Base-by-base conservation (phyloP, 208 protist genomes). In the Blechomonas ayalai region DNA sequence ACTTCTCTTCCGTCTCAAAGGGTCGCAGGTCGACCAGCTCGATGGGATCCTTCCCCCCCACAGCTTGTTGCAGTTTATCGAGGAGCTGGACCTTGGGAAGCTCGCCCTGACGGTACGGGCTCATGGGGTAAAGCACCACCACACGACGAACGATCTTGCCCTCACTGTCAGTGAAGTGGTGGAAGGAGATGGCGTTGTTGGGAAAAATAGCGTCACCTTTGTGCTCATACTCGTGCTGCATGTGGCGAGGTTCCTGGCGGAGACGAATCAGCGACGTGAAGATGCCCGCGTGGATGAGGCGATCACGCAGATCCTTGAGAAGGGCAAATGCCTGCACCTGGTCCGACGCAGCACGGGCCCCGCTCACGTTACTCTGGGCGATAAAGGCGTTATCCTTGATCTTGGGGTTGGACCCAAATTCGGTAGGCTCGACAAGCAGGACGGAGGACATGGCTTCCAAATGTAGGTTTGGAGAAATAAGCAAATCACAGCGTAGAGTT, bases 101-200 rank as follows among this genome's bases (percentile, higher is more conserved):
- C 36, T 75, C 67, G 16, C 46, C 61, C 9, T 49, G 50, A 16
- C 67, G 67, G 18, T 6, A n/a, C 3, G 28, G 29, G 29, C 46
- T 66, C 67, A 75, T 75, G 4, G 67, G 67, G 43, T 75, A 75
- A 8, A 70, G 36, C 5, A 75, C 27, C 26, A 60, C 23, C 10
- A 68, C 2, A 32, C 66, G 59, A 5, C 61, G 52, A 7, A 33
- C 54, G 26, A 71, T 57, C 4, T 41, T 25, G n/a, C 57, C 54
- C 16, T 43, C n/a, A 3, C 24, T 40, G 43, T 67, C 47, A 15
- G 56, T 63, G 49, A 65, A 68, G 36, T 68, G 44, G 32, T 75
- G 67, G 8, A 67, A 48, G 20, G 67, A 70, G 18, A 75, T 41
- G n/a, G 51, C 57, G 32, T 75, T 61, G 41, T 45, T 53, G 13